Evolutionary conservation across 371 early-diverging fungal genomes (phyloP), one percentile per base, ranked within the genome.

Genomic region (Zychaea mexicana): DNA sequence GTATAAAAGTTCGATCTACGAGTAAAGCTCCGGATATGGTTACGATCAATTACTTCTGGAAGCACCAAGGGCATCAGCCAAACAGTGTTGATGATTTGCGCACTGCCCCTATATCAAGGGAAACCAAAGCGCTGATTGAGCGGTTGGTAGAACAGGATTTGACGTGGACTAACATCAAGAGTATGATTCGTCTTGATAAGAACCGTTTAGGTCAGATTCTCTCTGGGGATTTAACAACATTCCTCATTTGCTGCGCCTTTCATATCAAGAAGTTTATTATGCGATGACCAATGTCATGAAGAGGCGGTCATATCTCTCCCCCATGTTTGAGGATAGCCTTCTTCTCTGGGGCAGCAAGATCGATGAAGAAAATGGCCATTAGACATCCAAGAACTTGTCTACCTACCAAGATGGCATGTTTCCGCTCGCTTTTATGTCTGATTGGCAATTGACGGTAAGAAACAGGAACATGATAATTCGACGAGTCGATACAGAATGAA

Each of bases 401-500:
- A 42, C 42, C n/a, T 42, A 42, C 42, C 42, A 42, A 42, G 42
- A 42, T 4, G 62, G 62, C 39, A 61, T 61, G 62, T 61, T 61
- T 42, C n/a, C 39, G 3, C 54, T 38, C 39, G 62, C 54, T 28
- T 61, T 61, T 27, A 31, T 38, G 31, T 38, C 54, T 21, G 33
- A 24, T 2, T 61, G 62, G 62, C 62, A 61, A 33, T 33, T 61
- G 38, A 3, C 17, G 17, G 62, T 61, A 61, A 61, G 42, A 19
- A 5, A 38, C 33, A 24, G 10, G 1, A 6, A 49, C n/a, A 13
- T n/a, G 6, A 5, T 4, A 53, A 17, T n/a, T 33, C 17, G 36
- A 39, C 2, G n/a, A 38, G n/a, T n/a, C n/a, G 9, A 15, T 26
- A 12, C 13, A 15, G 15, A 54, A 30, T 4, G 3, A 36, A 31